Base-by-base conservation (phyloP, 1,284 basidiomycete genomes). In the Tilletiopsis washingtonensis region DNA sequence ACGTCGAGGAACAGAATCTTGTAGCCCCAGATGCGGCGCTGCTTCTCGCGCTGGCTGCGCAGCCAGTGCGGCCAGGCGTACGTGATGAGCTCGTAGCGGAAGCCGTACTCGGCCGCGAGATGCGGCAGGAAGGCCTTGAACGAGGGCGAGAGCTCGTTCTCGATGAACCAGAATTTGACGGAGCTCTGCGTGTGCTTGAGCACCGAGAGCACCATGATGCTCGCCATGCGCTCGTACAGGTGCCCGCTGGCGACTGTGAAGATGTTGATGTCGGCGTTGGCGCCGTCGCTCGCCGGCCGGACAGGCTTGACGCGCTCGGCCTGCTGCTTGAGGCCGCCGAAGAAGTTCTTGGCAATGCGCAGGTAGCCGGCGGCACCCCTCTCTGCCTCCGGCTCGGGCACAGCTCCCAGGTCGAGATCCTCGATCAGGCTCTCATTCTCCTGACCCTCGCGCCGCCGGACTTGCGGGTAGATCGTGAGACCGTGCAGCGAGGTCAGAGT, bases 111-210 rank as follows among this genome's bases (percentile, higher is more conserved):
- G 61, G 82, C 77, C 0, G 90, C 88, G 59, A 94, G 81, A 64
- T 91, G 86, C 0, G 93, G 93, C 47, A 96, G 86, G 74, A 97
- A 94, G 80, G 89, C 88, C 53, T 96, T 78, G 81, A 98, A 98
- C 0, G 91, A 89, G 0, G 93, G 93, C 0, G 93, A 97, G 20
- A 98, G 79, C 81, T 97, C 98, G 76, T 98, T 98, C 71, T 96
- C 88, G 61, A 98, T 97, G 75, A 98, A 97, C 93, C 93, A 98
- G 76, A 98, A 98, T 74, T 98, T 98, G 74, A 97, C 91, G 21
- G 81, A 84, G 64, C 84, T 86, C 27, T 90, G 82, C 3, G 93
- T 98, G 70, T 98, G 91, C 49, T 84, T 83, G 62, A 98, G 79
- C 21, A 98, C 94, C 3, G 88, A 91, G 34, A 97, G 79, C 54